A percentile compares a stretch with the other conserved stretches of the same genome.
Evolutionary conservation across 2,329 filamentous ascomycete genomes (phyloP).

Genomic region (Aspergillus bombycis): DNA sequence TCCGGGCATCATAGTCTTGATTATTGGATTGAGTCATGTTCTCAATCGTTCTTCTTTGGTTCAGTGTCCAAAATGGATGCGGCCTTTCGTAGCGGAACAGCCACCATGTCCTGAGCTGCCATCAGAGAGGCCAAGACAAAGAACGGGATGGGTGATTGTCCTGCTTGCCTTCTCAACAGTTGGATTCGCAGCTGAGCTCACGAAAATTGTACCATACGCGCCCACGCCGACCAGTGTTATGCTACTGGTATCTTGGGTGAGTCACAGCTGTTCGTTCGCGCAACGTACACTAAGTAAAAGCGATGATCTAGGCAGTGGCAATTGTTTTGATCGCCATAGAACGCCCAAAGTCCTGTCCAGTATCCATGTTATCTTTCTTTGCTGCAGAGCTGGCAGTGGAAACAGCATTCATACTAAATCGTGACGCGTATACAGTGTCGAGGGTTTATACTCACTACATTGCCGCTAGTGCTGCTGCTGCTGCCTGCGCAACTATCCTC

Average conservation of each 20-base stretch:
- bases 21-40: constrained; percentile 34
- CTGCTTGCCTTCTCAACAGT: constrained; percentile 44
- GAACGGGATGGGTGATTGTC: constrained; percentile 37
- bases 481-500: constrained; percentile 59
- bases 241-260: constrained; percentile 43
- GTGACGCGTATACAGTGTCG: constrained; percentile 11
- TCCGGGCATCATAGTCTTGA: constrained; percentile 30
- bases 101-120: constrained; percentile 32
- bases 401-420: constrained; percentile 35
- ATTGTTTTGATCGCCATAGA: constrained; percentile 40
- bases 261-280: constrained; percentile 24
- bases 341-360: constrained; percentile 47
- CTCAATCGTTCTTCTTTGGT: constrained; percentile 26
- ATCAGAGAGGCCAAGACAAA: constrained; percentile 33
- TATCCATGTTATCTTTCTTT: constrained; percentile 43
- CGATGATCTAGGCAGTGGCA: constrained; percentile 35
- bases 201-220: constrained; percentile 28
- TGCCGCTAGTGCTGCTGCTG: constrained; percentile 46
- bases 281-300: constrained; percentile 22
- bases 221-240: constrained; percentile 23
- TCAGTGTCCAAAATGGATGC: constrained; percentile 54
- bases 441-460: constrained; percentile 28
- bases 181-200: constrained; percentile 39
- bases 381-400: constrained; percentile 37
- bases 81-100: constrained; percentile 54